phyloP scores from a whole-genome alignment of 2,329 filamentous ascomycete species.

The Aspergillus pseudotamarii region DNA sequence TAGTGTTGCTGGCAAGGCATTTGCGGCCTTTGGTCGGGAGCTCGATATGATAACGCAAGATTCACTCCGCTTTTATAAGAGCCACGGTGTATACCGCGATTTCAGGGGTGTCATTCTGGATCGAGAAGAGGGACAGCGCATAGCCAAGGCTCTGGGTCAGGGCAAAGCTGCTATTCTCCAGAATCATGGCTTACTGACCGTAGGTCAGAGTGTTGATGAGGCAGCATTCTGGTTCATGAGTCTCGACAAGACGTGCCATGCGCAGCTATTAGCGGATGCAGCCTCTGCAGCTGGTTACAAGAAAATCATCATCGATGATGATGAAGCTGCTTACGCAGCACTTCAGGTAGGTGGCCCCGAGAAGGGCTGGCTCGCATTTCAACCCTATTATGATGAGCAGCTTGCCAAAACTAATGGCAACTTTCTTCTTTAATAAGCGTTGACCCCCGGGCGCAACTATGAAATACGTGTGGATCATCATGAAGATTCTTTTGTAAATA shows the following conservation, averaged over 20 bases:
- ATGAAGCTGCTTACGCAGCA: background rate
- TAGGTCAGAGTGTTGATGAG: constrained; percentile 73
- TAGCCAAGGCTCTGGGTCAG: constrained; percentile 64
- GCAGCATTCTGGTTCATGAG: constrained; percentile 70
- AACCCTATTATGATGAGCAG: background rate
- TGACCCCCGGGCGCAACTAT: too few relatives aligned
- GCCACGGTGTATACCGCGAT: constrained; percentile 17
- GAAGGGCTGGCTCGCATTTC: background rate
- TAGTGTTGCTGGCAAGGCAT: constrained; percentile 49
- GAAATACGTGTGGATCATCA: background rate
- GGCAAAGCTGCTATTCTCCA: constrained; percentile 67
- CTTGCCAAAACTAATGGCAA: background rate
- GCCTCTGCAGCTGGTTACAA: constrained; percentile 41
- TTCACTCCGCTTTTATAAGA: constrained; percentile 67
- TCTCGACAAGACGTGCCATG: constrained; percentile 68
- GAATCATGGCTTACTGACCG: constrained; percentile 73
- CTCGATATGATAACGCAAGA: constrained; percentile 50
- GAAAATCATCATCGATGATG: background rate
- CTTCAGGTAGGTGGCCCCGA: background rate
- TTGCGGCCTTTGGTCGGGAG: constrained; percentile 45
- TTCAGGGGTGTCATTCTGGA: constrained; percentile 51
- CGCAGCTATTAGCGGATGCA: constrained; percentile 70
- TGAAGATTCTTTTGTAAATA: too few relatives aligned
- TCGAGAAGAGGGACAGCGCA: constrained; percentile 64
- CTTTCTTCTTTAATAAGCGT: background rate